phyloP scores from a whole-genome alignment of 2,329 filamentous ascomycete genomes.

The Aspergillus brunneoviolaceus region DNA sequence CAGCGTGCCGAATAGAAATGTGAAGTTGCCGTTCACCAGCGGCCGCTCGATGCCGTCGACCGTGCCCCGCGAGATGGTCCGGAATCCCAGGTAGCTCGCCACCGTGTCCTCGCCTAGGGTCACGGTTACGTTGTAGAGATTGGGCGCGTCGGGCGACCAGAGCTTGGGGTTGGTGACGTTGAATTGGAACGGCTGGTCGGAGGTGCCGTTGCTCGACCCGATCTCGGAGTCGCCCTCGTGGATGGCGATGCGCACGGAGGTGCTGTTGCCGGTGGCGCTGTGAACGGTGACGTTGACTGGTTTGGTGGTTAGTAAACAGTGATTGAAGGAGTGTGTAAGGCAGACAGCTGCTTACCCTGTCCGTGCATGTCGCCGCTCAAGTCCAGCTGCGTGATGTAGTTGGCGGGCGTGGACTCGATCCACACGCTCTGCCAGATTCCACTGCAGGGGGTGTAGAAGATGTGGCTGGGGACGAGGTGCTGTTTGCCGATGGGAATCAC shows the following conservation, averaged over 20 bases:
- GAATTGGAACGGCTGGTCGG: constrained; percentile 57
- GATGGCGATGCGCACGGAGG: constrained; percentile 41
- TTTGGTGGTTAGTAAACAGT: neutral
- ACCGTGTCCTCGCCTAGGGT: constrained; percentile 55
- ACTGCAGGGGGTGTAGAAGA: constrained; percentile 71
- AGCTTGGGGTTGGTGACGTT: constrained; percentile 55
- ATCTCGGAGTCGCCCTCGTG: constrained; percentile 43
- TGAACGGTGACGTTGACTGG: constrained; percentile 58
- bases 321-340: too few relatives aligned
- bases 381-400: constrained; percentile 60
- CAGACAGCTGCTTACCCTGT: constrained; percentile 29
- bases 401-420: constrained; percentile 62
- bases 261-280: constrained; percentile 41
- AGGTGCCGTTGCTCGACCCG: constrained; percentile 45
- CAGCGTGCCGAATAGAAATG: constrained; percentile 67
- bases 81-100: constrained; percentile 67
- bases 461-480: constrained; percentile 51
- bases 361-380: constrained; percentile 59
- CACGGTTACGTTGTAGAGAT: constrained; percentile 64
- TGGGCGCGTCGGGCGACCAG: constrained; percentile 65
- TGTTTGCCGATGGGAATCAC: constrained; percentile 69
- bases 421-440: constrained; percentile 75
- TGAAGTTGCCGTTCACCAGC: constrained; percentile 66
- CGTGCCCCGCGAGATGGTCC: constrained; percentile 58
- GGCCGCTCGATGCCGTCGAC: constrained; percentile 62